Evolutionary conservation across 345 rosid genomes (phyloP).

Genomic region (Clausena lansium): DNA sequence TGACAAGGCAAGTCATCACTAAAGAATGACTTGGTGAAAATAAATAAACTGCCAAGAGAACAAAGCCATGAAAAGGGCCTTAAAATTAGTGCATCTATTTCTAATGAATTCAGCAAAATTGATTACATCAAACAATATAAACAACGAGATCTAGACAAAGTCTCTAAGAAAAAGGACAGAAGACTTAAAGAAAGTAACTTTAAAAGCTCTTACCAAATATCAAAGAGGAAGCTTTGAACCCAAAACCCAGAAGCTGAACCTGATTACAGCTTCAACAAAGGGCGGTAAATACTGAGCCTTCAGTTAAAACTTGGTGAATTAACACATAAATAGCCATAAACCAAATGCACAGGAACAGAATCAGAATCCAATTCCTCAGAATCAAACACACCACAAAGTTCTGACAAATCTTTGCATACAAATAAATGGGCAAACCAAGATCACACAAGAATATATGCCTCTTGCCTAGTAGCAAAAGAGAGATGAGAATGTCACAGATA

Average conservation of each 20-base stretch:
- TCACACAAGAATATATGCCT: slow-evolving; percentile 21
- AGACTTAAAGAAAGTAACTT: not conserved
- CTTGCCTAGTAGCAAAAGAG: not conserved
- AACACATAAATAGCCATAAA: slow-evolving; percentile 21
- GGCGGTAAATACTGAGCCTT: not conserved
- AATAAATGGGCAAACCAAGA: not conserved
- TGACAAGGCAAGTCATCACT: not conserved
- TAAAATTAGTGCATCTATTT: not conserved
- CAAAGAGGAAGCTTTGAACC: not conserved
- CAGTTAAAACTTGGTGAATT: slow-evolving; percentile 15
- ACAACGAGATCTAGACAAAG: not conserved
- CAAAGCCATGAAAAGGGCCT: not conserved
- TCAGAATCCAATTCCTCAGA: slow-evolving; percentile 44
- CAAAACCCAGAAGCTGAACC: not conserved
- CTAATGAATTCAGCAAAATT: not conserved
- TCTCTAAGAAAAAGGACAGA: not conserved
- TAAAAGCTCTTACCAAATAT: slow-evolving; percentile 8
- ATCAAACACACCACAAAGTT: slow-evolving; percentile 3
- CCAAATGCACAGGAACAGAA: slow-evolving; percentile 10
- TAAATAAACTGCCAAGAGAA: not conserved
- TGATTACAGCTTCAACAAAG: slow-evolving; percentile 11
- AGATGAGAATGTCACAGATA: not conserved
- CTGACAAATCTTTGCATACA: not conserved
- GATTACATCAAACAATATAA: not conserved
- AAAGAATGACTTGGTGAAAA: not conserved